Evolutionary conservation across 2,329 filamentous ascomycete genomes (phyloP).

Genomic region (Cadophora sp.): DNA sequence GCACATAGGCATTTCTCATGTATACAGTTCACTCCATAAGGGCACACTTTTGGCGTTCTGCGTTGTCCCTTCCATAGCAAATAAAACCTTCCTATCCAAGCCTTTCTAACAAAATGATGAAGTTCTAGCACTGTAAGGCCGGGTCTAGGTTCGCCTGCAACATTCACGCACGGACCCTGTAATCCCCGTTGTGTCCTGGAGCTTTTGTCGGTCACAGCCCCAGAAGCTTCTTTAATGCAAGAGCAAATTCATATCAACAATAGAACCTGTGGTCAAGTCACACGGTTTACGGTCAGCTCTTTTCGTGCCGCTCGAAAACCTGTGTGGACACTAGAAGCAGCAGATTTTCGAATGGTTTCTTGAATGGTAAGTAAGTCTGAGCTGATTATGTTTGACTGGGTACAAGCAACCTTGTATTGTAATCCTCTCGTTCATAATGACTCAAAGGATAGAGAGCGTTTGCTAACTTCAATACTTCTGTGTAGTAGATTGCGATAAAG

Average conservation of each 20-base stretch:
- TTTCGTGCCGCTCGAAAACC: neutral
- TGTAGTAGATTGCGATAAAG: neutral
- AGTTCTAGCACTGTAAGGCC: neutral
- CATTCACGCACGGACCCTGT: neutral
- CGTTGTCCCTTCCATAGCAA: conserved; percentile 14
- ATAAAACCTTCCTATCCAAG: conserved; percentile 3
- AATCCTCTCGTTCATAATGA: neutral
- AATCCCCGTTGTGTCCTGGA: neutral
- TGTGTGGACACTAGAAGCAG: neutral
- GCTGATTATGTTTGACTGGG: neutral
- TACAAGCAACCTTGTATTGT: neutral
- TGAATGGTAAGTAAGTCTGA: neutral
- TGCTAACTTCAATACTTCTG: neutral
- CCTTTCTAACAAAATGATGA: neutral
- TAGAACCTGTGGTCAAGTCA: neutral
- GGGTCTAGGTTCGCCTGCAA: neutral
- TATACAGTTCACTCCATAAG: conserved; percentile 17
- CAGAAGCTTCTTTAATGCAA: neutral
- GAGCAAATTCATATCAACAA: neutral
- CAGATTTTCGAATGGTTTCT: neutral
- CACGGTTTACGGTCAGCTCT: neutral
- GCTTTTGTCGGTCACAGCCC: neutral
- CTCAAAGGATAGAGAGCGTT: neutral
- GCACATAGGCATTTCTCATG: conserved; percentile 28
- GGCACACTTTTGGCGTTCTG: conserved; percentile 3